Base-by-base conservation (phyloP, 2,329 filamentous ascomycete genomes). In the Blastomyces gilchristii region DNA sequence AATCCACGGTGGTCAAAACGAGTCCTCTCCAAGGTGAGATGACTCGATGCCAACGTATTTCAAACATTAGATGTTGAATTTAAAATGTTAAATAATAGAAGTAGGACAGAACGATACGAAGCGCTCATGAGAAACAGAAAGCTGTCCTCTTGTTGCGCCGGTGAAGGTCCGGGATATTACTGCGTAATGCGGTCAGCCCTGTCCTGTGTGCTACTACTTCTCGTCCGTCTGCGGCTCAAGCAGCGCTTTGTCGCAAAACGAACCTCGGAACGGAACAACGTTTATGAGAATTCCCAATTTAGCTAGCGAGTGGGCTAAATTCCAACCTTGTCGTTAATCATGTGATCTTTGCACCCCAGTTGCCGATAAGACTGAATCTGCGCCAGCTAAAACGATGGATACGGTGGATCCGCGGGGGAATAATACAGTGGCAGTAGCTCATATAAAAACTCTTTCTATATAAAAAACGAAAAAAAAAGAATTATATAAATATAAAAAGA, bases 1-100 rank as follows among this genome's bases (percentile, higher is more conserved):
- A 47, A 18, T 47, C 43, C 31, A 47, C 67, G 69, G 70, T 69
- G 67, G 68, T 68, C 67, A 66, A 58, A 41, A 63, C 65, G 67
- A 73, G 71, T 14, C 59, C 59, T 47, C 50, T 61, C 47, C 59
- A 39, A 25, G n/a, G 49, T 52, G 59, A 61, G 59, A 60, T 43
- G 58, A 61, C 59, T 53, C 59, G 59, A 41, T 41, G 34, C 47
- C 28, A 34, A 37, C 41, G 41, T 59, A 28, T 34, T 49, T 47
- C 41, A 59, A 59, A 47, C 57, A 59, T 59, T 58, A 37, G 57
- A 59, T 47, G 31, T 49, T 59, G 39, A 22, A 49, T n/a, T 18
- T 5, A 31, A 34, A 34, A 34, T 22, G 4, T 18, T n/a, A 54
- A 37, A 37, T 57, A 58, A 58, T 28, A 22, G 14, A 7, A 16